Conservation (phyloP, 352 stramenopile species). For the Globisporangium irregulare region DNA sequence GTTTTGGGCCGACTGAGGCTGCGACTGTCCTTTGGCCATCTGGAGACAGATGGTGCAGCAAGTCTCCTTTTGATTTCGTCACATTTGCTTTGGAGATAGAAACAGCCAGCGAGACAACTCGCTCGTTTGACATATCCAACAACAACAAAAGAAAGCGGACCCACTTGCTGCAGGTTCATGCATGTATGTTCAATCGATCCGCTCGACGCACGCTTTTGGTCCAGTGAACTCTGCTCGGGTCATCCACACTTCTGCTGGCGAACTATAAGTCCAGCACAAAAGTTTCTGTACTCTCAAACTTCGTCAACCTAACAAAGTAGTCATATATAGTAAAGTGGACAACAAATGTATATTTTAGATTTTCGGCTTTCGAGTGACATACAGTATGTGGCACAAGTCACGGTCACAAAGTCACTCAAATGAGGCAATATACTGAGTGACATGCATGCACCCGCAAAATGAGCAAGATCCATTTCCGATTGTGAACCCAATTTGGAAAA, state of each 20-base stretch:
- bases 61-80: not conserved
- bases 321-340: too few relatives aligned
- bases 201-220: not conserved
- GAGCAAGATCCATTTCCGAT: slow-evolving; percentile 1
- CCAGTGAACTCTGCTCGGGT: not conserved
- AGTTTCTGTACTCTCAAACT: too few relatives aligned
- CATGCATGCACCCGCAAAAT: not conserved
- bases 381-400: too few relatives aligned
- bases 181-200: not conserved
- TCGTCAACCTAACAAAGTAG: too few relatives aligned
- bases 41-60: not conserved
- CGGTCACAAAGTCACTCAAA: too few relatives aligned
- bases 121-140: not conserved
- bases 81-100: not conserved
- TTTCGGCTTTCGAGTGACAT: too few relatives aligned
- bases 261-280: not conserved
- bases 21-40: not conserved
- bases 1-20: not conserved
- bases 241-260: not conserved
- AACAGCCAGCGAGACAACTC: not conserved
- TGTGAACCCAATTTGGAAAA: not conserved
- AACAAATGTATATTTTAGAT: too few relatives aligned
- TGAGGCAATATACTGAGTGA: too few relatives aligned
- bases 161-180: not conserved
- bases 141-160: not conserved